Evolutionary conservation across 345 rosid species (phyloP).

Genomic region (Noccaea bulbosa): DNA sequence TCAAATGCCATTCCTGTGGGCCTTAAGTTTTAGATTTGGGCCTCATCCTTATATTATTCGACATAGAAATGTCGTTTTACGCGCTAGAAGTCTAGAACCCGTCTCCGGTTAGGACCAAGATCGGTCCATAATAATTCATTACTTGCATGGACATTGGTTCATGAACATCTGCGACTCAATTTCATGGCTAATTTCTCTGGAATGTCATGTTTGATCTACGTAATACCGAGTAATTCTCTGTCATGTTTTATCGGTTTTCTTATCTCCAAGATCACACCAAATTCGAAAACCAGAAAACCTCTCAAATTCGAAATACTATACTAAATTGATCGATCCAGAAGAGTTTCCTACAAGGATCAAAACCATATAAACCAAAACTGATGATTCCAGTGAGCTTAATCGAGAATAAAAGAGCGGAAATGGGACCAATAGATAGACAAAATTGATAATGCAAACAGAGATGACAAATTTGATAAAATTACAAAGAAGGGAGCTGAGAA

Average conservation of each 20-base stretch:
- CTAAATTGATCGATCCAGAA: not conserved
- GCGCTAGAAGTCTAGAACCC: no score
- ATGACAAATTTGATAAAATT: not conserved
- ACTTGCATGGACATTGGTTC: slow-evolving; percentile 8
- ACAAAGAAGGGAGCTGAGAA: not conserved
- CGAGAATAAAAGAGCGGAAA: not conserved
- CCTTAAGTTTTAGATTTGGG: not conserved
- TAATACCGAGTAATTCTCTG: not conserved
- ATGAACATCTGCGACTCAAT: not conserved
- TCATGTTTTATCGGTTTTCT: no score
- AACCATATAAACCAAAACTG: not conserved
- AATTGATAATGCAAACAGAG: not conserved
- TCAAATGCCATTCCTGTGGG: not conserved
- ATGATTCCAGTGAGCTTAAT: not conserved
- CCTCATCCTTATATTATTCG: not conserved
- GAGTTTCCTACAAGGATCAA: not conserved
- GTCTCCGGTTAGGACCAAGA: no score
- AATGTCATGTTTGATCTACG: not conserved
- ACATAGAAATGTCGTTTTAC: not conserved
- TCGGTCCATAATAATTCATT: no score
- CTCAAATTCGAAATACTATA: not conserved
- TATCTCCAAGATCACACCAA: slow-evolving; percentile 1
- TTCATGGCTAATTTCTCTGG: not conserved
- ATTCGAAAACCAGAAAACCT: not conserved
- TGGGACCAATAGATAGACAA: not conserved